These are phyloP conservation scores for Linderniella brevidens DNA, from an alignment of 257 asterid species.

Conservation along the genomic window DNA sequence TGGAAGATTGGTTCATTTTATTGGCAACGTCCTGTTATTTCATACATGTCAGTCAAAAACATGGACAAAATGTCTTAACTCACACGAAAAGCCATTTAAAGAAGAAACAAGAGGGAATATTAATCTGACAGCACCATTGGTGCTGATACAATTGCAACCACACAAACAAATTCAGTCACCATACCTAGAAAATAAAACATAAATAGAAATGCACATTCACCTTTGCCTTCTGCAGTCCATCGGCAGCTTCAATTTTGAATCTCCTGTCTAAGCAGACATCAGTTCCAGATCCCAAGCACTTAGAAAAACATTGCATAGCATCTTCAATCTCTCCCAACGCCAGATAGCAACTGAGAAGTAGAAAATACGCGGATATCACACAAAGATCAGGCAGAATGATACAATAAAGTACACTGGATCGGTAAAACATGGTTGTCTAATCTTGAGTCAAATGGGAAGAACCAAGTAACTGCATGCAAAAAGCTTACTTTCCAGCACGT, in stretches of 20 bases:
- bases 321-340: slow-evolving; percentile 69
- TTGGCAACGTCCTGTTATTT: slow-evolving; percentile 52
- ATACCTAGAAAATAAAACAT: neutral
- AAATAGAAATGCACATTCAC: slow-evolving; percentile 18
- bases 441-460: neutral
- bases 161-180: neutral
- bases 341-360: slow-evolving; percentile 47
- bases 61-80: neutral
- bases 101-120: no score
- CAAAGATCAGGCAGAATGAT: neutral
- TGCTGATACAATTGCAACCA: no score
- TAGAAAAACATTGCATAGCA: slow-evolving; percentile 38
- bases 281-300: slow-evolving; percentile 40
- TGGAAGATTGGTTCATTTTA: slow-evolving; percentile 25
- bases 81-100: no score
- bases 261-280: slow-evolving; percentile 73
- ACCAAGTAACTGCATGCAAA: slow-evolving; percentile 4
- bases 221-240: slow-evolving; percentile 75
- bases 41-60: slow-evolving; percentile 12
- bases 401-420: neutral
- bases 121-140: no score
- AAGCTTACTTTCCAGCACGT: slow-evolving; percentile 83
- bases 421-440: neutral
- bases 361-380: neutral
- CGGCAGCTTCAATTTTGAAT: slow-evolving; percentile 70